Percentiles rank a stretch among this genome's conserved stretches.
Conservation (phyloP, 2,329 filamentous ascomycete genomes). For the Drechslera avenae region DNA sequence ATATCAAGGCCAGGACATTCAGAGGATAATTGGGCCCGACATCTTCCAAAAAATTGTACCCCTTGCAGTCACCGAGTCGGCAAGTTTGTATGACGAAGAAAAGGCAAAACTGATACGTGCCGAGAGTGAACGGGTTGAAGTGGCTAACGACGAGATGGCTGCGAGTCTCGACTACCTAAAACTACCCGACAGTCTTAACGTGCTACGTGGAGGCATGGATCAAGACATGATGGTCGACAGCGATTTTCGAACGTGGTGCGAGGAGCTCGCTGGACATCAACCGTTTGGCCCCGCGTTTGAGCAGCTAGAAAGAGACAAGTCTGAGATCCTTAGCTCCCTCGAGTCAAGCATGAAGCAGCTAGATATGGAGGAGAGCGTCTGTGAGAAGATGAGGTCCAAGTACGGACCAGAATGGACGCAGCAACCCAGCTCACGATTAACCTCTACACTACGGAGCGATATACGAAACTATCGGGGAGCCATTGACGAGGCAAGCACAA, state of each 20-base stretch:
- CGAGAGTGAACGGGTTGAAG: constrained; percentile 90
- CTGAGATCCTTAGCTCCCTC: constrained; percentile 71
- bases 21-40: constrained; percentile 94
- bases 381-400: constrained; percentile 98
- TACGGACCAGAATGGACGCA: constrained; percentile 97
- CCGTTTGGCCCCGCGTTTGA: constrained; percentile 81
- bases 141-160: constrained; percentile 93
- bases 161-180: constrained; percentile 93
- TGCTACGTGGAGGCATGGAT: constrained; percentile 90
- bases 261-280: constrained; percentile 85
- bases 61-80: constrained; percentile 93
- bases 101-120: constrained; percentile 94
- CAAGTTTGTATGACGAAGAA: constrained; percentile 96
- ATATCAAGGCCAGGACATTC: constrained; percentile 96
- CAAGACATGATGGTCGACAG: constrained; percentile 87
- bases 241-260: constrained; percentile 92
- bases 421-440: constrained; percentile 89
- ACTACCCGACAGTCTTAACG: constrained; percentile 84
- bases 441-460: constrained; percentile 83
- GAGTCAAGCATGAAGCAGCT: constrained; percentile 85
- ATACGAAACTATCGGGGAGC: constrained; percentile 87
- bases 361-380: constrained; percentile 96
- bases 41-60: constrained; percentile 97
- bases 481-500: constrained; percentile 84
- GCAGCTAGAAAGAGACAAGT: constrained; percentile 75